Conservation (phyloP, 495 filamentous ascomycete species). For the Talaromyces trachyspermus region DNA sequence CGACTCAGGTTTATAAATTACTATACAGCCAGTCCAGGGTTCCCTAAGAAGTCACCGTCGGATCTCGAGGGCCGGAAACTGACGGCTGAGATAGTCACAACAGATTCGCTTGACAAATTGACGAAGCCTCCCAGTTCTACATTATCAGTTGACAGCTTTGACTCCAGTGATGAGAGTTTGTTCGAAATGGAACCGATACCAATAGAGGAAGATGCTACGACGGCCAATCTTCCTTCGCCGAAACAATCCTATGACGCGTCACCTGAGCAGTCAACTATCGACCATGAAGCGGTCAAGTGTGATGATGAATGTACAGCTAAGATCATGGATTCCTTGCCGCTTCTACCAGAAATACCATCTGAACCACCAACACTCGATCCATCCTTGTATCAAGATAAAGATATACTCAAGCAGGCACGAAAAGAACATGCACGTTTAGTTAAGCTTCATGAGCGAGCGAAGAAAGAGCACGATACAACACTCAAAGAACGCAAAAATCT, state of each 20-base stretch:
- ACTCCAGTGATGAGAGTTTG: neutral
- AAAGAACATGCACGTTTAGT: constrained; percentile 49
- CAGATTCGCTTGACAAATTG: neutral
- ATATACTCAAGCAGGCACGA: constrained; percentile 55
- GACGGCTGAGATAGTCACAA: neutral
- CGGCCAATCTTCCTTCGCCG: neutral
- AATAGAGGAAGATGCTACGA: neutral
- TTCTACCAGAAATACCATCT: constrained; percentile 27
- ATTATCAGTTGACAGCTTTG: neutral
- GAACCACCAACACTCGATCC: constrained; percentile 42
- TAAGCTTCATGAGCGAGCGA: constrained; percentile 52
- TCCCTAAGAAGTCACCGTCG: constrained; percentile 34
- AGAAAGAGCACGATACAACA: constrained; percentile 57
- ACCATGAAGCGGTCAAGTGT: neutral
- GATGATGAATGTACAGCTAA: neutral
- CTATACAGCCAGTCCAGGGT: constrained; percentile 76
- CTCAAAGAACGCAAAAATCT: constrained; percentile 53
- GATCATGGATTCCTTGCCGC: constrained; percentile 14
- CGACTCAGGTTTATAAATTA: constrained; percentile 80
- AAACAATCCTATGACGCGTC: neutral
- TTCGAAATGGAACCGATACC: constrained; percentile 1
- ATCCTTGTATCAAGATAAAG: constrained; percentile 48
- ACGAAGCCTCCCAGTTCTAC: neutral
- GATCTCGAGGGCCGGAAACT: neutral
- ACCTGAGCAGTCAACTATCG: neutral